Evolutionary conservation across 163 green algal species (phyloP).

Genomic region (Volvox carteri): DNA sequence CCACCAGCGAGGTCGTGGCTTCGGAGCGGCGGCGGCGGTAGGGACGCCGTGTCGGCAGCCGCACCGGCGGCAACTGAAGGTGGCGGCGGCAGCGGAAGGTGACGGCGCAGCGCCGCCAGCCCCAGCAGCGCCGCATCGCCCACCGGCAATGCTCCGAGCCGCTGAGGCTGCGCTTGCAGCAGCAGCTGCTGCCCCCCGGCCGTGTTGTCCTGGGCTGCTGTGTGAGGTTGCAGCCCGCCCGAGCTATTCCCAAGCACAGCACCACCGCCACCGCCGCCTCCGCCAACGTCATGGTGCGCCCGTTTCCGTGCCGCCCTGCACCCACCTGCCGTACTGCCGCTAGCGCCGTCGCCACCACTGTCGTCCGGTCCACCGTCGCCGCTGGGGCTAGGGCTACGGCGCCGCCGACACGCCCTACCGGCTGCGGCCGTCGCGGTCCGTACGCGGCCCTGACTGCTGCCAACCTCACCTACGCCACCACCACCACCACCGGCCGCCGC

Average conservation of each 20-base stretch:
- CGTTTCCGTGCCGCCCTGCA: neutral
- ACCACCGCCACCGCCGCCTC: neutral
- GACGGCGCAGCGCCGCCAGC: slow-evolving; percentile 35
- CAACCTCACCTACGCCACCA: neutral
- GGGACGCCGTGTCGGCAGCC: neutral
- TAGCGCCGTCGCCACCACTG: neutral
- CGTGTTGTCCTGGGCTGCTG: neutral
- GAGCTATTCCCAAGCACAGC: neutral
- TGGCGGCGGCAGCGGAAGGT: neutral
- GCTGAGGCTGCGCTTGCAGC: neutral
- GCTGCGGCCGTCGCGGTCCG: too few species aligned
- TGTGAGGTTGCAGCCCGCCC: neutral
- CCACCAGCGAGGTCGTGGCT: too few species aligned
- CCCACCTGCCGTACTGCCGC: too few species aligned
- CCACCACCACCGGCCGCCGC: neutral
- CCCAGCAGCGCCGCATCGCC: slow-evolving; percentile 7
- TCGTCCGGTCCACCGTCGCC: neutral
- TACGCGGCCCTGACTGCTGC: neutral
- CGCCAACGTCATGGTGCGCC: neutral
- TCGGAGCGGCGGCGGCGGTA: neutral
- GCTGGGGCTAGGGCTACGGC: neutral
- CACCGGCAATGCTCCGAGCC: neutral
- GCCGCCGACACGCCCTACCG: neutral
- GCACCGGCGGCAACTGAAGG: neutral
- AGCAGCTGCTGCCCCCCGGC: neutral